These are phyloP conservation scores for Prunus fruticosa DNA, from an alignment of 306 rosid genomes.

Conservation along the genomic window DNA sequence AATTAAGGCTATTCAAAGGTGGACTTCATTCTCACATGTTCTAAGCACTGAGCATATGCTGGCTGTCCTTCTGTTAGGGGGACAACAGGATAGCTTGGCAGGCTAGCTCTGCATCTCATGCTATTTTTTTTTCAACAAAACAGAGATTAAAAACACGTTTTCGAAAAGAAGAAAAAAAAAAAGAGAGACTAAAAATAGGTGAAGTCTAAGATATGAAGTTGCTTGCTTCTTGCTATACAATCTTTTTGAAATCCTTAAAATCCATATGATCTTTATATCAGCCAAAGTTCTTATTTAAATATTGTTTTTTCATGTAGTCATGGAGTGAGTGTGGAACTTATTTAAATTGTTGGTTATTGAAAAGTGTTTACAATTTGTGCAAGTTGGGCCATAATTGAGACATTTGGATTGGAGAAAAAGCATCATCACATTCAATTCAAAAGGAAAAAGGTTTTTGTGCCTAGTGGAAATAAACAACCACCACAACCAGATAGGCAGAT, in stretches of 20 bases:
- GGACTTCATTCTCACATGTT: conserved; percentile 17
- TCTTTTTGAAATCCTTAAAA: not conserved
- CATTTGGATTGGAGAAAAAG: not conserved
- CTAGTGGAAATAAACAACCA: not conserved
- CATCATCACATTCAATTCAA: not conserved
- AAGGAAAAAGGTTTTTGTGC: not conserved
- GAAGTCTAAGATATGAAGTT: not conserved
- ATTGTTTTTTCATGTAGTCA: not conserved
- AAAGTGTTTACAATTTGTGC: not conserved
- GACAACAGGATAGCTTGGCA: conserved; percentile 8
- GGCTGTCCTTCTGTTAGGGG: conserved; percentile 19
- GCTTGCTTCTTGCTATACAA: not conserved
- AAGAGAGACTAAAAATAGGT: not conserved
- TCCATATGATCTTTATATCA: not conserved
- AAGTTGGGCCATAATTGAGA: not conserved
- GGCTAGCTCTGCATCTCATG: not conserved
- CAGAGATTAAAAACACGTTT: not conserved
- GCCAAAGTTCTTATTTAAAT: not conserved
- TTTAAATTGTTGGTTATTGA: not conserved
- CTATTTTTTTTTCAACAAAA: conserved; percentile 3
- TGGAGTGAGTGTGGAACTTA: not conserved
- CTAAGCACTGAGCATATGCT: conserved; percentile 10
- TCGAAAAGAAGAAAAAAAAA: not conserved
- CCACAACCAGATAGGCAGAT: not conserved
- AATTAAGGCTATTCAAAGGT: not conserved